phyloP scores from a whole-genome alignment of 257 asterid genomes.

The Avicennia marina region DNA sequence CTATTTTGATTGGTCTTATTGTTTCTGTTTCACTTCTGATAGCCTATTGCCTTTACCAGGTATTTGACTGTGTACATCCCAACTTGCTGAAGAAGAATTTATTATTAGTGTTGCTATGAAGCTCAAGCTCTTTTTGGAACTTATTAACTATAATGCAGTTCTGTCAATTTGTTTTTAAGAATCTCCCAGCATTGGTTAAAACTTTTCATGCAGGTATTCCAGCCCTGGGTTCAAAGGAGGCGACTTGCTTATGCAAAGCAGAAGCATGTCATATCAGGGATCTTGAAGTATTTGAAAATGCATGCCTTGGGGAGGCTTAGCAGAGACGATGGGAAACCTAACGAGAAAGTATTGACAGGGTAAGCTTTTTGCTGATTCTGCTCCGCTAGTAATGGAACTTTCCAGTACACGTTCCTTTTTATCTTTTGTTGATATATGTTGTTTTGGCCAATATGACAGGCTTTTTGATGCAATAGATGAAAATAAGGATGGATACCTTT shows the following conservation, averaged over 20 bases:
- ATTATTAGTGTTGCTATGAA: background rate
- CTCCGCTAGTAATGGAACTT: background rate
- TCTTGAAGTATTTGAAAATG: slow-evolving; percentile 59
- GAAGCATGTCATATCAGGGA: slow-evolving; percentile 78
- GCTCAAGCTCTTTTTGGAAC: too few species aligned
- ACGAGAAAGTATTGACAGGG: slow-evolving; percentile 50
- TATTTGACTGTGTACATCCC: too few species aligned
- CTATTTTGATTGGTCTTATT: slow-evolving; percentile 66
- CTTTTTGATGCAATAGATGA: slow-evolving; percentile 59
- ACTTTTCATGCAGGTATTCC: slow-evolving; percentile 60
- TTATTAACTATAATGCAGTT: too few species aligned
- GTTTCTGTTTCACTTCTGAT: slow-evolving; percentile 53
- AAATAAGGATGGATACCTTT: slow-evolving; percentile 49
- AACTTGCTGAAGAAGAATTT: too few species aligned
- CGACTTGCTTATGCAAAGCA: slow-evolving; percentile 64
- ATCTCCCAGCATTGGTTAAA: background rate
- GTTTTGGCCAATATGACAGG: slow-evolving; percentile 37
- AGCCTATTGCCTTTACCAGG: slow-evolving; percentile 88
- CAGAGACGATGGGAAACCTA: slow-evolving; percentile 56
- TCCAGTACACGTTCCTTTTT: slow-evolving; percentile 6
- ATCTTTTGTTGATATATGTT: background rate
- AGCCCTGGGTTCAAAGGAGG: slow-evolving; percentile 85
- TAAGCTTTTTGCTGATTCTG: slow-evolving; percentile 21
- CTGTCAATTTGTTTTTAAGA: too few species aligned
- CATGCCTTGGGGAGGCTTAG: slow-evolving; percentile 64